A percentile compares a stretch with the other conserved stretches of the same genome.
Evolutionary conservation across 1,139 yeast species (phyloP).

Genomic region (Yamadazyma pseudoaaseri): DNA sequence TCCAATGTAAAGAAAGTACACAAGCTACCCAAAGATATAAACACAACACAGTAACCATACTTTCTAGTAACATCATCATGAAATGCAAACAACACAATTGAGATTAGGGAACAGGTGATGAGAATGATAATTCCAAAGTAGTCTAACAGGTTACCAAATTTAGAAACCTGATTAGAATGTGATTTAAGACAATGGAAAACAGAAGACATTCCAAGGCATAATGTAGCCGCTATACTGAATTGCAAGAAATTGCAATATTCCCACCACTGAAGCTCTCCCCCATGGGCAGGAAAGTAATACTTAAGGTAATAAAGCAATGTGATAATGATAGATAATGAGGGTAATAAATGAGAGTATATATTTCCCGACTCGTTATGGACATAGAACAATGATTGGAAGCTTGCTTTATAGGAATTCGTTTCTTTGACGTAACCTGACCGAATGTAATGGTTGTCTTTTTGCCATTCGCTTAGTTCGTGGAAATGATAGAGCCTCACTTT

Average conservation of each 20-base stretch:
- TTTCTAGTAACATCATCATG: slow-evolving; percentile 47
- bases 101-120: slow-evolving; percentile 72
- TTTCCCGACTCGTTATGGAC: slow-evolving; percentile 86
- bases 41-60: slow-evolving; percentile 45
- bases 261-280: slow-evolving; percentile 40
- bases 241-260: slow-evolving; percentile 37
- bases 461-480: slow-evolving; percentile 73
- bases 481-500: slow-evolving; percentile 19
- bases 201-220: slow-evolving; percentile 73
- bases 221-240: slow-evolving; percentile 41
- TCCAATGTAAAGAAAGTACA: slow-evolving; percentile 68
- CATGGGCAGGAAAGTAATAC: slow-evolving; percentile 34
- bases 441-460: slow-evolving; percentile 79
- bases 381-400: slow-evolving; percentile 58
- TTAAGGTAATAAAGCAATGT: slow-evolving; percentile 24
- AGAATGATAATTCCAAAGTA: slow-evolving; percentile 82
- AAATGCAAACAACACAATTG: slow-evolving; percentile 68
- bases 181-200: slow-evolving; percentile 74
- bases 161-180: slow-evolving; percentile 63
- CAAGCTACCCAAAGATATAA: slow-evolving; percentile 53
- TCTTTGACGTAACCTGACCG: slow-evolving; percentile 72
- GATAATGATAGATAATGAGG: slow-evolving; percentile 47
- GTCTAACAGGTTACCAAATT: slow-evolving; percentile 77
- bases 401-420: slow-evolving; percentile 52
- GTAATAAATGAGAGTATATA: slow-evolving; percentile 77